Evolutionary conservation across 225 moss, liverwort and hornwort species (phyloP).

Genomic region (Bryum argenteum): DNA sequence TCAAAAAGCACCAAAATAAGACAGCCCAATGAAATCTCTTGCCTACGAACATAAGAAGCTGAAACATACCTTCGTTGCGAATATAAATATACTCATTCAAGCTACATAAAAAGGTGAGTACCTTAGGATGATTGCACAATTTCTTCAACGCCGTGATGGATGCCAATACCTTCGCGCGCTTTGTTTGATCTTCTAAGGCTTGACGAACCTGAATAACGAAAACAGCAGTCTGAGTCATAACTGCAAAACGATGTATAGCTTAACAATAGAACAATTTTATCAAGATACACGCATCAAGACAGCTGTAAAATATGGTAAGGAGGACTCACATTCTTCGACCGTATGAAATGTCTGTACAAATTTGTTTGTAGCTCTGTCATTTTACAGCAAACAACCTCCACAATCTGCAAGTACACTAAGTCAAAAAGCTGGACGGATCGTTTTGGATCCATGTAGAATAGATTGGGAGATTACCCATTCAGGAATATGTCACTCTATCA

Average conservation of each 20-base stretch:
- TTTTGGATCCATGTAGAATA: background rate
- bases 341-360: slow-evolving; percentile 86
- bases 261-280: slow-evolving; percentile 7
- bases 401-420: slow-evolving; percentile 50
- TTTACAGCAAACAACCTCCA: slow-evolving; percentile 95
- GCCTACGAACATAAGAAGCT: background rate
- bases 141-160: slow-evolving; percentile 96
- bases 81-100: background rate
- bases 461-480: background rate
- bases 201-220: slow-evolving; percentile 76
- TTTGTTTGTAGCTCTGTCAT: slow-evolving; percentile 87
- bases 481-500: slow-evolving; percentile 4
- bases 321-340: slow-evolving; percentile 84
- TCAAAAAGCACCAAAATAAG: background rate
- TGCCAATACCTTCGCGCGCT: slow-evolving; percentile 85
- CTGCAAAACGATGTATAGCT: background rate
- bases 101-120: slow-evolving; percentile 24
- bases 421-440: slow-evolving; percentile 7
- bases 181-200: slow-evolving; percentile 93
- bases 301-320: background rate
- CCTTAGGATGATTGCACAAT: slow-evolving; percentile 99
- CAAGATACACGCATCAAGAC: slow-evolving; percentile 3
- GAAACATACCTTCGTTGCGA: background rate
- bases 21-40: background rate
- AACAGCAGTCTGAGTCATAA: slow-evolving; percentile 1